Conservation (phyloP, 352 stramenopile genomes). For the Halophytophthora batemanensis region DNA sequence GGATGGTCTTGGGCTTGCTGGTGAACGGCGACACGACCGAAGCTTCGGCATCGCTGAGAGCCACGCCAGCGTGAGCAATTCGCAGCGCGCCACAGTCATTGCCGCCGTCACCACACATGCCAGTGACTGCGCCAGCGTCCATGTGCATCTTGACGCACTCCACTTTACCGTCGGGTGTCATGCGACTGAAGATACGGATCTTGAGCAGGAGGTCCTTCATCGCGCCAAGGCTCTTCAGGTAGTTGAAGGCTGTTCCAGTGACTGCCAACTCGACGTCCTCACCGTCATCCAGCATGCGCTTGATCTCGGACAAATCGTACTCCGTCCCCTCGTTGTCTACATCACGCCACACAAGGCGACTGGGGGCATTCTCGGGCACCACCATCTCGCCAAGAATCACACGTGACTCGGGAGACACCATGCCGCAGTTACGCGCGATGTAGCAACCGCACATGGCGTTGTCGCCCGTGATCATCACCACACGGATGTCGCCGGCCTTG, state of each 20-base stretch:
- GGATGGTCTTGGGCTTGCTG: conserved; percentile 72
- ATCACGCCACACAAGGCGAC: conserved; percentile 33
- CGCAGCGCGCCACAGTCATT: conserved; percentile 83
- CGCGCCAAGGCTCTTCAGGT: conserved; percentile 24
- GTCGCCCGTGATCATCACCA: conserved; percentile 83
- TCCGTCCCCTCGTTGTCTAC: conserved; percentile 23
- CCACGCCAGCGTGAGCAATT: conserved; percentile 70
- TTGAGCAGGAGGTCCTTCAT: conserved; percentile 25
- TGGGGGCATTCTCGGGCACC: conserved; percentile 15
- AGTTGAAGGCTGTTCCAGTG: conserved; percentile 31
- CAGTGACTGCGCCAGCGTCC: conserved; percentile 28
- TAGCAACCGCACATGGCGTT: conserved; percentile 56
- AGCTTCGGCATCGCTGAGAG: conserved; percentile 69
- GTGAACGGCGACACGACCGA: conserved; percentile 82
- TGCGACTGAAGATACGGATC: conserved; percentile 43
- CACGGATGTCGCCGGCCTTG: conserved; percentile 52
- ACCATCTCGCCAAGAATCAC: conserved; percentile 40
- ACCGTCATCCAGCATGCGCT: conserved; percentile 12
- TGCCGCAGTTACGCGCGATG: conserved; percentile 41
- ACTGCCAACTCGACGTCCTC: conserved; percentile 34
- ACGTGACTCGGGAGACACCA: conserved; percentile 24
- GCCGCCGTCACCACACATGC: conserved; percentile 53
- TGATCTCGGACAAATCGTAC: conserved; percentile 24
- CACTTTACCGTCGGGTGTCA: conserved; percentile 36
- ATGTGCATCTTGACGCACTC: conserved; percentile 35